Percentiles rank a stretch among this genome's conserved stretches.
These are phyloP conservation scores for Onygenales sp. DNA, from an alignment of 2,329 filamentous ascomycete genomes.

Conservation along the genomic window DNA sequence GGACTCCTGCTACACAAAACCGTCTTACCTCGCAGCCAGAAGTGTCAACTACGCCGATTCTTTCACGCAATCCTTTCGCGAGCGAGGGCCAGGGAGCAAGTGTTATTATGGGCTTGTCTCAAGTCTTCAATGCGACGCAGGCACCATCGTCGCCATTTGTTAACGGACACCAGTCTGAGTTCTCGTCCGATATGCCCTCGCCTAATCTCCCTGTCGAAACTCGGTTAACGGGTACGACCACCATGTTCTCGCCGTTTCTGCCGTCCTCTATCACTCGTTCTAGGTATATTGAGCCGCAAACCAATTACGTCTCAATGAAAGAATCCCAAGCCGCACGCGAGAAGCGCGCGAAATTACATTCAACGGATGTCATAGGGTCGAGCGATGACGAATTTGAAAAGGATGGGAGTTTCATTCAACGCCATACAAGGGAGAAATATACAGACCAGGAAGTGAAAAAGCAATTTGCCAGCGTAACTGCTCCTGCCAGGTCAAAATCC, in stretches of 20 bases:
- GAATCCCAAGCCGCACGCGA: slow-evolving; percentile 36
- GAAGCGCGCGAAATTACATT: slow-evolving; percentile 20
- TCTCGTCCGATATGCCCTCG: slow-evolving; percentile 38
- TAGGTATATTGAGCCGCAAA: slow-evolving; percentile 31
- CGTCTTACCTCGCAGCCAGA: slow-evolving; percentile 24
- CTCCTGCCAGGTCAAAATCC: slow-evolving; percentile 8
- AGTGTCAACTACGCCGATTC: slow-evolving; percentile 26
- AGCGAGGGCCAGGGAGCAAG: slow-evolving; percentile 26
- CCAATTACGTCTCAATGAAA: slow-evolving; percentile 36
- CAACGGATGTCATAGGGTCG: slow-evolving; percentile 22
- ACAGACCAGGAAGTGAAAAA: slow-evolving; percentile 25
- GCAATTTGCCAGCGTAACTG: slow-evolving; percentile 27
- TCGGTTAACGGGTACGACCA: slow-evolving; percentile 22
- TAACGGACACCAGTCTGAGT: slow-evolving; percentile 25
- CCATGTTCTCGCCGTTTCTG: slow-evolving; percentile 29
- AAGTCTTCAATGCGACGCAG: slow-evolving; percentile 41
- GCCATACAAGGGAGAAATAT: slow-evolving; percentile 22
- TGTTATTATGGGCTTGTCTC: slow-evolving; percentile 35
- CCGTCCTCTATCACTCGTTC: slow-evolving; percentile 22
- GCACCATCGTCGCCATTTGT: slow-evolving; percentile 37
- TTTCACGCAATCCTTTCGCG: slow-evolving; percentile 35
- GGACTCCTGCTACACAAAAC: slow-evolving; percentile 30
- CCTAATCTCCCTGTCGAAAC: slow-evolving; percentile 38
- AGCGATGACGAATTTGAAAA: slow-evolving; percentile 36
- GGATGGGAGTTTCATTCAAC: slow-evolving; percentile 31